Base-by-base conservation (phyloP, 2,329 filamentous ascomycete genomes). In the Lachnellula cervina region DNA sequence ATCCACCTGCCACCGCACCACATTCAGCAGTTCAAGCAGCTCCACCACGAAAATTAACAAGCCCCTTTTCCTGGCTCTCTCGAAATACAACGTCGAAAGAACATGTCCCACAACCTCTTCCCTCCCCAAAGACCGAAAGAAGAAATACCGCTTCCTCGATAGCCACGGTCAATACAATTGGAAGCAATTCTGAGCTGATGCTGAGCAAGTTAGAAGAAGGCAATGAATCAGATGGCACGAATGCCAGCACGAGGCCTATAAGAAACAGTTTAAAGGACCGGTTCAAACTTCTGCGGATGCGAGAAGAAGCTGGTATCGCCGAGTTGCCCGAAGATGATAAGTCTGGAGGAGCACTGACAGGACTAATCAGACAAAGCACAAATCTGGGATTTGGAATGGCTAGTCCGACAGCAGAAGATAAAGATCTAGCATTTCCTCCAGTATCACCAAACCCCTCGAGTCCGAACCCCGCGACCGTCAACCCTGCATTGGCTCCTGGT, bases 51-150 rank as follows among this genome's bases (percentile, higher is more conserved):
- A 96, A 94, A 71, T 81, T 95, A 54, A 92, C 89, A 8, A 90
- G 89, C 63, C 90, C 88, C n/a, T 95, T 96, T 66, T 83, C 89
- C 40, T 93, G 89, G 86, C 80, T 95, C 40, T 90, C 89, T 34
- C 79, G 90, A 62, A 86, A 80, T 69, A 82, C 83, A 11, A 78
- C 79, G 37, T 81, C 79, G 68, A 80, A 80, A 61, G 78, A 83
- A 8, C 66, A 69, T 19, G 70, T 76, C 43, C 79, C 82, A 51
- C 79, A 81, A 5, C 80, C 87, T 17, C 59, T 58, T 60, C 57
- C 64, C 23, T 63, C 67, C 2, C 55, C 65, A n/a, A 57, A 62
- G n/a, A 67, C 63, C 28, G 73, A 73, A 42, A 76, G 87, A 64
- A 80, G 90, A 68, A 90, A 93, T 67, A 96, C 90, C 0, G 84